Conservation (phyloP, 192 early-diverging fungal species). For the Paraglomus brasilianum region DNA sequence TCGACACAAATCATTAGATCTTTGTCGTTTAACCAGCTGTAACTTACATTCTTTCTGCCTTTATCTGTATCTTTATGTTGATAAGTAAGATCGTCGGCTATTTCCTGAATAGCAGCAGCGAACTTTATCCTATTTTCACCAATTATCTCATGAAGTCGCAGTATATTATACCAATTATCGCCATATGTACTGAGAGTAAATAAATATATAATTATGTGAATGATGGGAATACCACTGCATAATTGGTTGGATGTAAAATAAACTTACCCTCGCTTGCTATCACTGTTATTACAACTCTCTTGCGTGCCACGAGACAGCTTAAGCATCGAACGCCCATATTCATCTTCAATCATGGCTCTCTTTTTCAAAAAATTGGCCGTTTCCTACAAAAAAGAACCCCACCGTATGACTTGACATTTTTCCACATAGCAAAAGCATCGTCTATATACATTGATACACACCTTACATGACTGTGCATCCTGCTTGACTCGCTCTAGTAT, state of each 20-base stretch:
- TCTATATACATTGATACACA: slow-evolving; percentile 31
- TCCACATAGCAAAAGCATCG: slow-evolving; percentile 20
- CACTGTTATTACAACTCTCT: slow-evolving; percentile 54
- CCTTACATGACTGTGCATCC: slow-evolving; percentile 66
- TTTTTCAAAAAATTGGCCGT: slow-evolving; percentile 77
- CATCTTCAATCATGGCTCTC: slow-evolving; percentile 88
- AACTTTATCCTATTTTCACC: slow-evolving; percentile 81
- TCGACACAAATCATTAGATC: not conserved
- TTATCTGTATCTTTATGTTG: slow-evolving; percentile 78
- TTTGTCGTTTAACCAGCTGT: not conserved
- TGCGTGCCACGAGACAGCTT: slow-evolving; percentile 68
- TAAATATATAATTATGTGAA: not conserved
- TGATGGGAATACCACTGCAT: not conserved
- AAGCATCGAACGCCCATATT: slow-evolving; percentile 79
- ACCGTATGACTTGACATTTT: not conserved
- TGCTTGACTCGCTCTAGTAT: slow-evolving; percentile 71
- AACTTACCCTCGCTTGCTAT: slow-evolving; percentile 54
- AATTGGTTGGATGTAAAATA: not conserved
- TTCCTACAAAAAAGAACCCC: slow-evolving; percentile 50
- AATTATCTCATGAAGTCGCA: slow-evolving; percentile 80
- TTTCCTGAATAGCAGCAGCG: slow-evolving; percentile 62
- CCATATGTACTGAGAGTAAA: slow-evolving; percentile 62
- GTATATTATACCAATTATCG: slow-evolving; percentile 72
- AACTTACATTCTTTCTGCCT: slow-evolving; percentile 68
- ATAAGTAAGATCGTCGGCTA: slow-evolving; percentile 77